Base-by-base conservation (phyloP, 176 grass and related monocot species). In the Tillandsia leiboldiana region DNA sequence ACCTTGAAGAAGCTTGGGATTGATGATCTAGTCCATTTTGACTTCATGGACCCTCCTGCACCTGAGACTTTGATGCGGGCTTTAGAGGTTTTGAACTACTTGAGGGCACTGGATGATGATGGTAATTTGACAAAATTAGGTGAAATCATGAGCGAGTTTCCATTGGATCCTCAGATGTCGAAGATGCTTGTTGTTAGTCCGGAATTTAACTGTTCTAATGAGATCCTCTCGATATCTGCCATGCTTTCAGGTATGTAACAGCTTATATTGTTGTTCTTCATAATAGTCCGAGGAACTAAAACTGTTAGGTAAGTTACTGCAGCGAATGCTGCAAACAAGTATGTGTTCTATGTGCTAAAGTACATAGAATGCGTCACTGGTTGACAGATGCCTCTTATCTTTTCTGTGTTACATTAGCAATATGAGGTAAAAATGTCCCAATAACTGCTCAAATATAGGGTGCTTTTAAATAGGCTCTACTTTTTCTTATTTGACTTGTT, bases 151-250 rank as follows among this genome's bases (percentile, higher is more conserved):
- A 99, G 94, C 12, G 94, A 99, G 75, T 93, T 99, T 66, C 94
- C 89, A 10, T 78, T 99, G 51, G 94, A 99, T 76, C 94, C 94
- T 49, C 94, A 99, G 69, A 99, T 99, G 90, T 81, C 89, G 4
- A 93, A 99, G 84, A 99, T 99, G 94, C 87, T 99, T 72, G 87
- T 88, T 64, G 88, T 93, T 66, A 90, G 95, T 78, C 87, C 95
- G 2, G 88, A 78, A 65, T 94, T 88, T 70, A 99, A 99, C 77
- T 99, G 95, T 82, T 99, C 87, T 22, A 99, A 99, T 80, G 95
- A 99, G 84, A 99, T 99, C 63, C 78, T 99, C 23, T 94, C 95
- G 2, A 68, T 99, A 77, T 93, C 87, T 47, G 95, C 95, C 42
- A 97, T 97, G 93, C 84, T 97, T 24, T 97, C 89, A 90, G 93